A percentile compares a stretch with the other conserved stretches of the same genome.
phyloP scores from a whole-genome alignment of 305 asterid species.

The Fraxinus angustifolia region DNA sequence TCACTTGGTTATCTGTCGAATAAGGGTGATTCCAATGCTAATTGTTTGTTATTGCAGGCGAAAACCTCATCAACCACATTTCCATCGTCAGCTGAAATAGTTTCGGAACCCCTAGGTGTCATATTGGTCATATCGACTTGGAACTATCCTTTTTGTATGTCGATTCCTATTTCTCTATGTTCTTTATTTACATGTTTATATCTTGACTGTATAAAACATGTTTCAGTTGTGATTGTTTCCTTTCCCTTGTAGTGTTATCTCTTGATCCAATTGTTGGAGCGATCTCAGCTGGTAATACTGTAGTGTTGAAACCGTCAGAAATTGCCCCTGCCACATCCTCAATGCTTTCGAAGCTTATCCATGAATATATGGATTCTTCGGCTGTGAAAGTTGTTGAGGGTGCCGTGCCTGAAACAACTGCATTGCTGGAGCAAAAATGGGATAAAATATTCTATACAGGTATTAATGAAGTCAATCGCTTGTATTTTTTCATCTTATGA shows the following conservation, averaged over 20 bases:
- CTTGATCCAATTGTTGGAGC: conserved; percentile 78
- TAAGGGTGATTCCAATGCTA: neutral
- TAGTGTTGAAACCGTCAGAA: conserved; percentile 82
- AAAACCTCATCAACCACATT: conserved; percentile 49
- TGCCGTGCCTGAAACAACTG: conserved; percentile 55
- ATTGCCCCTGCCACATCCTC: conserved; percentile 67
- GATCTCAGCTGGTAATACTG: conserved; percentile 79
- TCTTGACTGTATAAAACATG: neutral
- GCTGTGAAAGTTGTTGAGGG: conserved; percentile 73
- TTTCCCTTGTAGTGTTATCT: conserved; percentile 43
- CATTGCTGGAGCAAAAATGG: conserved; percentile 71
- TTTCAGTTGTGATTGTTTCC: neutral
- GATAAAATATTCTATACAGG: conserved; percentile 77
- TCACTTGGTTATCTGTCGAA: neutral
- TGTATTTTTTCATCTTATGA: neutral
- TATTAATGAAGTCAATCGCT: neutral
- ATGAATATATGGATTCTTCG: conserved; percentile 53
- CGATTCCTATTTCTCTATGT: neutral
- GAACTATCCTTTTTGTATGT: conserved; percentile 82
- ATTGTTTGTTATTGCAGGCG: conserved; percentile 41
- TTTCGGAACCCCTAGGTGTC: conserved; percentile 77
- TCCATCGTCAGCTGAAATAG: conserved; percentile 72
- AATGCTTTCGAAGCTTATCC: conserved; percentile 50
- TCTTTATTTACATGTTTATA: neutral
- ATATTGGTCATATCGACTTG: conserved; percentile 75